phyloP scores from a whole-genome alignment of 1,284 basidiomycete genomes.

The Heterobasidion irregulare region DNA sequence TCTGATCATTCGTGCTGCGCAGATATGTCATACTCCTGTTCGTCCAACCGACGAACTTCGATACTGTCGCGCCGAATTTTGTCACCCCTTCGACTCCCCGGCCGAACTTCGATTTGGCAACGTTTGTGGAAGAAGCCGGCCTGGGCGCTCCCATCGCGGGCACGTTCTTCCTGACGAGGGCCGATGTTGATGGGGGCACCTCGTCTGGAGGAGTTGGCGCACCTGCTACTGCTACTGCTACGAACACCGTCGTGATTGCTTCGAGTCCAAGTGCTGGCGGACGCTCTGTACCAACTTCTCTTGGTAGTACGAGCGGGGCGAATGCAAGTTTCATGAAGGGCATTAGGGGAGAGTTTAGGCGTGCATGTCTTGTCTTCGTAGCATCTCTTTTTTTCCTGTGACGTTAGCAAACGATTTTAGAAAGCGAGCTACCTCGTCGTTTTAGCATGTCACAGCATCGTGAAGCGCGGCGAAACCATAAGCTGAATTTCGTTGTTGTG shows the following conservation, averaged over 20 bases:
- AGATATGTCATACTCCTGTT: constrained; percentile 22
- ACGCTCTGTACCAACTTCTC: no score
- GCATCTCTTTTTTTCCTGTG: no score
- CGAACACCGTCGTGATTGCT: neutral
- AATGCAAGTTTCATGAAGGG: no score
- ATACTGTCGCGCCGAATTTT: constrained; percentile 9
- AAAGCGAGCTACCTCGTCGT: no score
- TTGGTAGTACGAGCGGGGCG: no score
- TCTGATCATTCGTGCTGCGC: neutral
- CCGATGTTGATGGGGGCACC: constrained; percentile 11
- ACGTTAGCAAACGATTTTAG: no score
- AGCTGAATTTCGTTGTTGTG: neutral
- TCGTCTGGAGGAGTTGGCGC: neutral
- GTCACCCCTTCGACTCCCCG: constrained; percentile 17
- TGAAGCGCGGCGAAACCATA: neutral
- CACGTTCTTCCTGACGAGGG: constrained; percentile 22
- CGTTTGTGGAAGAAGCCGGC: constrained; percentile 17
- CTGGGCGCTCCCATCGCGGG: constrained; percentile 22
- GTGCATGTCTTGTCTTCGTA: no score
- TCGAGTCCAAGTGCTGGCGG: neutral
- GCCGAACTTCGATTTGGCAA: constrained; percentile 21
- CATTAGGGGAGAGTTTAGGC: no score
- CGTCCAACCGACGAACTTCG: constrained; percentile 20
- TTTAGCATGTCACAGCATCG: no score
- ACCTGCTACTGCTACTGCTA: neutral